These are phyloP conservation scores for Knoxia roxburghii DNA, from an alignment of 257 asterid species.

Conservation along the genomic window DNA sequence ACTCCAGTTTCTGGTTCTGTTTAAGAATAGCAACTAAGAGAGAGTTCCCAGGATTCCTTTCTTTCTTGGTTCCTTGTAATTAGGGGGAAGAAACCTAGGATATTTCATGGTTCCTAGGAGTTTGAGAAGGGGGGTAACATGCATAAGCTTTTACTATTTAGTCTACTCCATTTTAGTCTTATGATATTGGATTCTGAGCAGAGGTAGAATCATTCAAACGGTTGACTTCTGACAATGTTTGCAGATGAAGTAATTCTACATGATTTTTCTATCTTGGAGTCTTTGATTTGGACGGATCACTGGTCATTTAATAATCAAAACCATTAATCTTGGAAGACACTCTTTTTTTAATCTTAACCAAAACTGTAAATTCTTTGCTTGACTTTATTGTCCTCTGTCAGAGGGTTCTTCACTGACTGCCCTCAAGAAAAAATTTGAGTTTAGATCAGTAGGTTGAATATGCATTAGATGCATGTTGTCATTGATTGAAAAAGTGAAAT, in stretches of 20 bases:
- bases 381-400: constrained; percentile 19
- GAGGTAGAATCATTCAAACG: constrained; percentile 12
- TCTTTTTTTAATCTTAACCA: not conserved
- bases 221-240: constrained; percentile 5
- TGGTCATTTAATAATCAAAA: constrained; percentile 9
- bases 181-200: constrained; percentile 7
- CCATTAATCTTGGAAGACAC: not conserved
- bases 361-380: constrained; percentile 21
- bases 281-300: constrained; percentile 16
- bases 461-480: not conserved
- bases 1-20: not conserved
- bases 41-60: not conserved
- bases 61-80: not conserved
- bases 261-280: constrained; percentile 15
- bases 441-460: not conserved
- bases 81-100: not conserved
- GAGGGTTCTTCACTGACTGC: constrained; percentile 22
- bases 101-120: not conserved
- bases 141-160: not conserved
- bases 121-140: not conserved
- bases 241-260: constrained; percentile 9
- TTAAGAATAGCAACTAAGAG: too few relatives aligned
- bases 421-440: constrained; percentile 8
- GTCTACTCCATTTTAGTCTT: constrained; percentile 9
- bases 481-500: not conserved